Evolutionary conservation across 345 rosid genomes (phyloP), one percentile per base, ranked within the genome.

Genomic region (Corchorus olitorius): DNA sequence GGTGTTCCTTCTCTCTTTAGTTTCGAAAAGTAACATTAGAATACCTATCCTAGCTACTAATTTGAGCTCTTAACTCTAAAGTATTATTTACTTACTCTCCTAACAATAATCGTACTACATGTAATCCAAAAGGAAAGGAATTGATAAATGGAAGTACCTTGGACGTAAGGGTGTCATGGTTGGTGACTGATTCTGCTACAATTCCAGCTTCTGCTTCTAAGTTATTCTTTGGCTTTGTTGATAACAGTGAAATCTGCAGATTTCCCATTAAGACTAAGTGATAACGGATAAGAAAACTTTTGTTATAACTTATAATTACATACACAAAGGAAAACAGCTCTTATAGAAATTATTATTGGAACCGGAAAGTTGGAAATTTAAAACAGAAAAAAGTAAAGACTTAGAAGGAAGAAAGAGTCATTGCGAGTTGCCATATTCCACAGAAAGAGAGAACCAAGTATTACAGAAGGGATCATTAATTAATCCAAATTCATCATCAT

Each of bases 181-280:
- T 80, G 81, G 77, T 67, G 70, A 62, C 74, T 71, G 86, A 63
- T 46, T 87, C 86, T 73, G 82, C 76, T 78, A 80, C 86, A 62
- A 78, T 81, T 1, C 43, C 67, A 50, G 56, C 45, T 75, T 64
- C 78, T 14, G 78, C 79, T 63, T 78, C 83, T 66, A 76, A 66
- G 62, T 70, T 79, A 37, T 63, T 81, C 72, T 65, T 81, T 48
- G 86, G 75, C 61, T 73, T 84, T 72, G 77, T 37, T 34, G 87
- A 79, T 74, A 86, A 78, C 82, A 63, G 19, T 59, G 88, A 82
- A 80, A 85, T 83, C 96, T 87, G 86, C 77, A 48, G 62, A 70
- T 16, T 45, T 0, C 48, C 72, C 46, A 70, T 70, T 53, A 70
- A 77, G 35, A 70, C 17, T 35, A 70, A 27, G 27, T 27, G 39